Evolutionary conservation across 306 rosid species (phyloP).

Genomic region (Sphenostylis stenocarpa): DNA sequence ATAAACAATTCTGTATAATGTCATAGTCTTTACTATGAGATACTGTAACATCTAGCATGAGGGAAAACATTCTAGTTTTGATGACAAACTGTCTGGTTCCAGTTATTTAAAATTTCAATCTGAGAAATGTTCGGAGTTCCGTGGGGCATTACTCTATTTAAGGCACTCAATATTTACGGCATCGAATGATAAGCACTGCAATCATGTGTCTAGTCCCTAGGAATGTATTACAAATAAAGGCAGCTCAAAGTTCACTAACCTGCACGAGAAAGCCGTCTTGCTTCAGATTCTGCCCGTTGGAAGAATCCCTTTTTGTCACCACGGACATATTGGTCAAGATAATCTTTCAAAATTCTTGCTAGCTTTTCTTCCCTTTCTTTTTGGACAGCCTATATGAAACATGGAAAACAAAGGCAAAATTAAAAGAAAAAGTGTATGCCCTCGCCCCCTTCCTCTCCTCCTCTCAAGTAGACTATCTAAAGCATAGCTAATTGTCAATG

Average conservation of each 20-base stretch:
- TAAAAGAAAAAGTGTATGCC: background rate
- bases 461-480: background rate
- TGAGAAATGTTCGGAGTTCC: background rate
- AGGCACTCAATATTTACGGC: background rate
- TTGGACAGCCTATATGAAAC: conserved; percentile 64
- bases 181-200: background rate
- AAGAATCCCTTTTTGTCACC: conserved; percentile 79
- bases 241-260: conserved; percentile 45
- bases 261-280: conserved; percentile 75
- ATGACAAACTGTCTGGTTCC: background rate
- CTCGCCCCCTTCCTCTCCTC: background rate
- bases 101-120: conserved; percentile 15
- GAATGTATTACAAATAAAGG: background rate
- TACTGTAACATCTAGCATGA: background rate
- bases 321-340: conserved; percentile 65
- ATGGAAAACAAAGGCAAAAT: background rate
- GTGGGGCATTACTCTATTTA: background rate
- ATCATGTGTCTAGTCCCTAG: background rate
- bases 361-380: conserved; percentile 93
- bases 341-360: conserved; percentile 57
- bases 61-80: background rate
- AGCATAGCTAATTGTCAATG: background rate
- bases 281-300: conserved; percentile 76
- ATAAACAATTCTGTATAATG: background rate
- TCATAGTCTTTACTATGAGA: background rate